These are phyloP conservation scores for Boletus reticulatus DNA, from an alignment of 768 basidiomycete genomes.

Conservation along the genomic window DNA sequence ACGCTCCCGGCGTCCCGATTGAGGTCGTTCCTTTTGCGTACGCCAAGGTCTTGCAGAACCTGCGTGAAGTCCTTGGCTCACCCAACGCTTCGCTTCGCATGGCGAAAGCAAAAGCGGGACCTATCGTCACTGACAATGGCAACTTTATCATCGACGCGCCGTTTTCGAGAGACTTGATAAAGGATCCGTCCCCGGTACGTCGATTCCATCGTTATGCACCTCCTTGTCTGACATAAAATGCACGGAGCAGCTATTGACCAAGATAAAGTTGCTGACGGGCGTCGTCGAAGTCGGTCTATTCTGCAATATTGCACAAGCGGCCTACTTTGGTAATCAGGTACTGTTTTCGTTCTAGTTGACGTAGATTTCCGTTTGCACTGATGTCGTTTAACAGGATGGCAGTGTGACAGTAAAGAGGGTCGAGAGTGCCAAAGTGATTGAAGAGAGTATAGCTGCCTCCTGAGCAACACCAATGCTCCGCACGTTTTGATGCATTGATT, in stretches of 20 bases:
- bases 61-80: slow-evolving; percentile 59
- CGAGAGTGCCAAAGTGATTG: slow-evolving; percentile 16
- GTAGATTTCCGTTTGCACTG: neutral
- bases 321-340: slow-evolving; percentile 94
- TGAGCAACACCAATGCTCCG: neutral
- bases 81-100: slow-evolving; percentile 81
- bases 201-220: neutral
- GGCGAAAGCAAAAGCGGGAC: slow-evolving; percentile 92
- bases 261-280: slow-evolving; percentile 93
- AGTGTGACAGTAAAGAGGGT: slow-evolving; percentile 61
- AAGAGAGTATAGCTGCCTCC: slow-evolving; percentile 13
- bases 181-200: slow-evolving; percentile 58
- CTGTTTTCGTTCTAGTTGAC: slow-evolving; percentile 6
- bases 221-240: neutral
- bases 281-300: slow-evolving; percentile 99
- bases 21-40: slow-evolving; percentile 98
- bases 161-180: slow-evolving; percentile 68
- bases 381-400: slow-evolving; percentile 49
- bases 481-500: neutral
- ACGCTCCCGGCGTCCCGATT: slow-evolving; percentile 85
- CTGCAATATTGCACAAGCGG: slow-evolving; percentile 87
- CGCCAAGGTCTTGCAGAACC: slow-evolving; percentile 75
- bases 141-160: slow-evolving; percentile 98
- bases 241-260: slow-evolving; percentile 57
- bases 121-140: slow-evolving; percentile 95